These are phyloP conservation scores for Rhynchospora breviuscula DNA, from an alignment of 176 grass and related monocot genomes.

Conservation along the genomic window DNA sequence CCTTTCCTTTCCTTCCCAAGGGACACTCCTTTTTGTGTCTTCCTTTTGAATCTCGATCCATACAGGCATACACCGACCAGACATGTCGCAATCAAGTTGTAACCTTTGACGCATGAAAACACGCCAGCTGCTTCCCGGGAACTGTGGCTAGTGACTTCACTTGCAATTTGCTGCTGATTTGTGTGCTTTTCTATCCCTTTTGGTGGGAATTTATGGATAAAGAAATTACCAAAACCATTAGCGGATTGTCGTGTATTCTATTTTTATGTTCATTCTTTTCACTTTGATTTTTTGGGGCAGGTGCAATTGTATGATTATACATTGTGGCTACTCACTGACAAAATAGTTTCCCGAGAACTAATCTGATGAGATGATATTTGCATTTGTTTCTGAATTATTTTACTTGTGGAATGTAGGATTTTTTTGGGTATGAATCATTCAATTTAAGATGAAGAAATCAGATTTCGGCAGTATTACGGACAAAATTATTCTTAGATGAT, in stretches of 20 bases:
- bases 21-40: background rate
- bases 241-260: background rate
- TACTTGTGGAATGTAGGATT: background rate
- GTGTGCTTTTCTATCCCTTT: background rate
- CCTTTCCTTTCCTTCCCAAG: background rate
- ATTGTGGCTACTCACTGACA: background rate
- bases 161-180: background rate
- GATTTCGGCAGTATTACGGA: background rate
- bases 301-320: background rate
- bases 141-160: background rate
- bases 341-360: background rate
- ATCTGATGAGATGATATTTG: background rate
- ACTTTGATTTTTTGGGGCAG: no score
- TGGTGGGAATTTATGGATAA: background rate
- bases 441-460: background rate
- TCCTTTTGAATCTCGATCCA: slow-evolving; percentile 15
- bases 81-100: background rate
- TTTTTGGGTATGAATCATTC: background rate
- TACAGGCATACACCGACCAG: slow-evolving; percentile 21
- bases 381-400: background rate
- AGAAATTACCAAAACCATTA: background rate
- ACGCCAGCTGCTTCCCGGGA: slow-evolving; percentile 11
- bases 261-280: no score
- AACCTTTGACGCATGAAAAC: slow-evolving; percentile 18
- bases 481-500: background rate